Evolutionary conservation across 768 basidiomycete genomes (phyloP), one percentile per base, ranked within the genome.

Genomic region (Arthromyces matolae): DNA sequence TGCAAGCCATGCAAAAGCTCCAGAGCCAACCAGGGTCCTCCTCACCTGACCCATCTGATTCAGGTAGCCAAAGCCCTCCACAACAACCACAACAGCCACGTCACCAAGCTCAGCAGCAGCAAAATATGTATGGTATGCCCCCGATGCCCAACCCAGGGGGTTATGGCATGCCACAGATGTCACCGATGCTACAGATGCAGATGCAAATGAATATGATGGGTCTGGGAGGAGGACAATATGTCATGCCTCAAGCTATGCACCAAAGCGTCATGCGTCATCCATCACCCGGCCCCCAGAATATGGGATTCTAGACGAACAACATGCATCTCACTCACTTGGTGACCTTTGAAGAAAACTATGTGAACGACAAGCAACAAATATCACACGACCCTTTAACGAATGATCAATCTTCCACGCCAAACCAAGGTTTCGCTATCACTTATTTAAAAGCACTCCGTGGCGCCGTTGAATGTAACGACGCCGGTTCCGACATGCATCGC

Each of bases 1-100:
- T 92, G n/a, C 89, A 92, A 71, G 78, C 90, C 12, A 81, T 90
- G 71, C 89, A 93, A 65, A 92, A 89, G 65, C 67, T 78, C 41
- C 77, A 78, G 57, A 68, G 61, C 19, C 69, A 65, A 35, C 60
- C 52, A 20, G 64, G 60, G 9, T 35, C 67, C 12, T 63, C 68
- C 19, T 70, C 73, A 14, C 72, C 77, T 12, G 59, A 56, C 37
- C 70, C 71, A 32, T 64, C 65, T 12, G 48, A 55, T 45, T 62
- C 70, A 29, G 57, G 62, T 8, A 62, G 68, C 9, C 67, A 72
- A 36, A 75, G 75, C 20, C 73, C 73, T 16, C 73, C 67, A 47
- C 64, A 67, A 44, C 71, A 67, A 55, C 58, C 52, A 46, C 72
- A 60, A 43, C 67, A 58, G 45, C 43, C 46, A 8, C 47, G 41